Evolutionary conservation across 208 protist species (phyloP), one percentile per base, ranked within the genome.

Genomic region (Leishmania braziliensis): DNA sequence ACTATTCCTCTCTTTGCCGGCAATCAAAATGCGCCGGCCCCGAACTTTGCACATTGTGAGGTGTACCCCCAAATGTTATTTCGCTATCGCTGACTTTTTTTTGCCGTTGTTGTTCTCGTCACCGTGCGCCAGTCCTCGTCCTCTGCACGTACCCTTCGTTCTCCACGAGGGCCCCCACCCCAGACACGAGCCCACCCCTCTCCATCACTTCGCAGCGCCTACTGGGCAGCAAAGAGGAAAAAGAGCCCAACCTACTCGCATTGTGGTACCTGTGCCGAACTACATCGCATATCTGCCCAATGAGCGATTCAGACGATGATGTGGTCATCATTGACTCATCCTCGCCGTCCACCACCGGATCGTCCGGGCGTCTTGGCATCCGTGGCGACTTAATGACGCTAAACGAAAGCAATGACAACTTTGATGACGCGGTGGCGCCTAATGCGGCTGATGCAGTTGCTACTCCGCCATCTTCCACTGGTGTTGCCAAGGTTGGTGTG

Each of bases 321-420:
- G 79, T 84, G n/a, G 71, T 80, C 48, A 62, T 87, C 43, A 79
- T 87, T 58, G 82, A 85, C 82, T 85, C 82, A 6, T 78, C 82
- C 50, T 78, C 73, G 46, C 50, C 76, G 12, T 74, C 76, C 46
- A 74, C 65, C 8, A n/a, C 48, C 2, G 33, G 0, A 4, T 58
- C 75, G 26, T 54, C 69, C 5, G 14, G 51, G 51, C 10, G 50
- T 68, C 29, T 20, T 68, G 62, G 14, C 62, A 5, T 39, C 72
- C 6, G 29, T 12, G 72, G 72, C 29, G 58, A 33, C 10, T 5
- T 36, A 1, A 23, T 29, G 23, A 50, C 33, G 4, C n/a, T 58
- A 10, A 68, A 53, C 46, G 71, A 68, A 9, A 75, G 75, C 53
- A 73, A 23, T 18, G 46, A 54, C 10, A 10, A 51, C 26, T 51